Evolutionary conservation across 192 early-diverging fungal species (phyloP).

Genomic region (Rhizophlyctis rosea): DNA sequence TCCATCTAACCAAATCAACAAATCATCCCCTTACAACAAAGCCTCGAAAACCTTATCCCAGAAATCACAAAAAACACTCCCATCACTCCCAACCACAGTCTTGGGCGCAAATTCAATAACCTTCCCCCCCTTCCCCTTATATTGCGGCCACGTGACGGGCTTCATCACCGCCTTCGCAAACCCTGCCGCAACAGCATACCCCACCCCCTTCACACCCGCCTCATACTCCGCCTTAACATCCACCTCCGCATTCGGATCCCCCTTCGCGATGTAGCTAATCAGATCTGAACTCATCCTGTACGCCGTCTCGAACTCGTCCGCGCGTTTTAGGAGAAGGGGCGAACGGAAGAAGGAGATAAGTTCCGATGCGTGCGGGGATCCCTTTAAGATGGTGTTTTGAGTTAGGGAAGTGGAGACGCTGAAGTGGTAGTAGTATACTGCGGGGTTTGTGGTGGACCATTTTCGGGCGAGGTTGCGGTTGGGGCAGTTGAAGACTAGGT

Average conservation of each 20-base stretch:
- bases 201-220: too few species aligned
- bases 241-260: background rate
- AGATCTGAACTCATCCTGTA: conserved; percentile 1
- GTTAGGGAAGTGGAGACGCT: background rate
- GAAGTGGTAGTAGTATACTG: conserved; percentile 1
- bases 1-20: too few species aligned
- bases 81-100: background rate
- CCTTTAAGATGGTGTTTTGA: conserved; percentile 3
- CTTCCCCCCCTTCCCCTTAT: background rate
- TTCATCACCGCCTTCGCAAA: background rate
- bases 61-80: background rate
- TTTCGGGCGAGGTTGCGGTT: conserved; percentile 7
- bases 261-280: conserved; percentile 3
- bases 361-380: conserved; percentile 11
- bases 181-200: background rate
- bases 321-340: background rate
- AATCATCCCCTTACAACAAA: too few species aligned
- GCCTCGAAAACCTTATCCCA: conserved; percentile 2
- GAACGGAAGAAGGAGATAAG: conserved; percentile 3
- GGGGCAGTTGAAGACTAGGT: conserved; percentile 6
- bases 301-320: conserved; percentile 2
- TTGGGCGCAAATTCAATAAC: background rate
- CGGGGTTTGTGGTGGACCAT: background rate
- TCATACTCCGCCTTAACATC: too few species aligned
- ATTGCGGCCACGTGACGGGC: background rate